phyloP scores from a whole-genome alignment of 1,284 basidiomycete species.

The Porodaedalea pini region DNA sequence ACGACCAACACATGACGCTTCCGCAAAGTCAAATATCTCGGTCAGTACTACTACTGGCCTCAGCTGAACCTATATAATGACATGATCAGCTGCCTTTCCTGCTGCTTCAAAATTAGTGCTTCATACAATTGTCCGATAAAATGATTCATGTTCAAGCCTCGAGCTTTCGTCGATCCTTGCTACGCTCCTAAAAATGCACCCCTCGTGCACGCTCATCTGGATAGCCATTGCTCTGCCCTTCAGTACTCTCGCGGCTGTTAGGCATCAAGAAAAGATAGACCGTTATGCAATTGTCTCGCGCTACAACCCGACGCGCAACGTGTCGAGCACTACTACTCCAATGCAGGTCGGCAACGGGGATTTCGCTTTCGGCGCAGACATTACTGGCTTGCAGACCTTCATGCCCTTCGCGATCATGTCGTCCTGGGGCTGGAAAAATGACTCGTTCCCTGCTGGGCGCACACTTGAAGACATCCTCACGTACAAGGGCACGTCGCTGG shows the following conservation, averaged over 20 bases:
- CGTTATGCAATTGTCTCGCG: constrained; percentile 43
- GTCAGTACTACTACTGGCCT: neutral
- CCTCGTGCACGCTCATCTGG: neutral
- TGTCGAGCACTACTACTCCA: constrained; percentile 45
- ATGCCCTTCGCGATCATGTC: constrained; percentile 54
- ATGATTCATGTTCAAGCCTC: neutral
- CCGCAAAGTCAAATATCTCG: neutral
- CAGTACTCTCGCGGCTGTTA: neutral
- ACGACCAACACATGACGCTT: neutral
- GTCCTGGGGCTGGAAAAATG: constrained; percentile 63
- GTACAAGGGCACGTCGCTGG: constrained; percentile 48
- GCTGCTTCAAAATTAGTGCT: too few relatives aligned
- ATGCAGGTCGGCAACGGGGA: constrained; percentile 62
- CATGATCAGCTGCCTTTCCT: neutral
- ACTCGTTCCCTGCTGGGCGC: constrained; percentile 44
- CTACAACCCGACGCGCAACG: constrained; percentile 51
- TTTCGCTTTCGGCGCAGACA: constrained; percentile 58
- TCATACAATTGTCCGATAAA: neutral
- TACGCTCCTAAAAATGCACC: neutral
- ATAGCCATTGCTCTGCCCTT: neutral
- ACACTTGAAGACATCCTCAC: constrained; percentile 43
- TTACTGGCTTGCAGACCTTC: constrained; percentile 57
- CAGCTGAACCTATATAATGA: neutral
- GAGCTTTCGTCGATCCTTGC: neutral
- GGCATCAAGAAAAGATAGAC: constrained; percentile 30